phyloP scores from a whole-genome alignment of 345 rosid species.

The Psidium friedrichsthalianum region DNA sequence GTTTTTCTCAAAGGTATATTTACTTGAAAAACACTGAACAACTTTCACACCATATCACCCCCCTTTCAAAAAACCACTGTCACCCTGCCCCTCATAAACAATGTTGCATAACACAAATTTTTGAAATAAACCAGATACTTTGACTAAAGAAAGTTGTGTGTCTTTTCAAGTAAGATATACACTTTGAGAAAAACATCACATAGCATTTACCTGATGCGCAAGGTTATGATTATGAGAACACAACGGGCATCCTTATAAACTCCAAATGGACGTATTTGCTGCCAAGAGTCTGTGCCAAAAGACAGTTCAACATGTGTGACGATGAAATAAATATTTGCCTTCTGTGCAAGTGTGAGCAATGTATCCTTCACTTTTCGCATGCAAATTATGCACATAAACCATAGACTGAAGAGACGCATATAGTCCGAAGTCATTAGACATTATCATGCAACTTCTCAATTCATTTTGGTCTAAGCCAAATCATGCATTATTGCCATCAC shows the following conservation, averaged over 20 bases:
- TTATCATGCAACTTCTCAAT: not conserved
- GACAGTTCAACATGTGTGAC: not conserved
- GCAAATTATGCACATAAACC: not conserved
- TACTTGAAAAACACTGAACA: too few relatives aligned
- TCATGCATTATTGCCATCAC: not conserved
- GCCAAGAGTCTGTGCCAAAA: slow-evolving; percentile 62
- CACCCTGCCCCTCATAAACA: too few relatives aligned
- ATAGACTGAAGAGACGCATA: not conserved
- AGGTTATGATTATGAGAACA: slow-evolving; percentile 79
- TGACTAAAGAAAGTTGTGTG: too few relatives aligned
- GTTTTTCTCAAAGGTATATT: too few relatives aligned
- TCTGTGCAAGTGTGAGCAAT: not conserved
- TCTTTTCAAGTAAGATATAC: not conserved
- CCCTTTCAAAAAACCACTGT: too few relatives aligned
- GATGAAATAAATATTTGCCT: not conserved
- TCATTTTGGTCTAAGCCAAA: not conserved
- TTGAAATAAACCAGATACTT: too few relatives aligned
- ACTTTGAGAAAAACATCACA: not conserved
- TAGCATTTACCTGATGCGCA: slow-evolving; percentile 68
- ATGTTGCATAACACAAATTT: too few relatives aligned
- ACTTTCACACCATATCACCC: too few relatives aligned
- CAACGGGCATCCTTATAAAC: slow-evolving; percentile 86
- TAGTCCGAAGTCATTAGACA: not conserved
- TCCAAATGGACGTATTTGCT: slow-evolving; percentile 66
- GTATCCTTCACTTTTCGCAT: not conserved